Evolutionary conservation across 139 green algal species (phyloP).

Genomic region (Trebouxia sp.): DNA sequence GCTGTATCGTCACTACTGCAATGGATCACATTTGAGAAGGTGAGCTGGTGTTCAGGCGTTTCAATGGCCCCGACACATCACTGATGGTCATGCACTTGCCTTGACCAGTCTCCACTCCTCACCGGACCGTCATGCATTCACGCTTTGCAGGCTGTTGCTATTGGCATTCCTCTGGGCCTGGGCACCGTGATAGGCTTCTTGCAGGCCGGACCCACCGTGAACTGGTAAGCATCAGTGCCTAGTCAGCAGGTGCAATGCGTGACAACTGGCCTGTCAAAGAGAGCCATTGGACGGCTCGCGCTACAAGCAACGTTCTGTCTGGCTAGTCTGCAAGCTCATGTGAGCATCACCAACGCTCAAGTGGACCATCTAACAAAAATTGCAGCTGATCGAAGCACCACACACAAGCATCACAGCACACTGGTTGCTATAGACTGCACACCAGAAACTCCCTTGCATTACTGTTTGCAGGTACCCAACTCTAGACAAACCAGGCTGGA

Average conservation of each 20-base stretch:
- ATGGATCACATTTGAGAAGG: not conserved
- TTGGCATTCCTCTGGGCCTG: slow-evolving; percentile 27
- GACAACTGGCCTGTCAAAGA: too few relatives aligned
- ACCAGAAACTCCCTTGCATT: not conserved
- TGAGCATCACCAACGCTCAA: too few relatives aligned
- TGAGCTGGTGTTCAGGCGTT: too few relatives aligned
- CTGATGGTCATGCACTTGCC: not conserved
- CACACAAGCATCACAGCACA: not conserved
- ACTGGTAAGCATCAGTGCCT: slow-evolving; percentile 18
- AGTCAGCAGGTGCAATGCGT: not conserved
- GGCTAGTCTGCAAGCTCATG: too few relatives aligned
- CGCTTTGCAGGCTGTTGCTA: slow-evolving; percentile 22
- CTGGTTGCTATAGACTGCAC: not conserved
- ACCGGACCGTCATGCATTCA: not conserved
- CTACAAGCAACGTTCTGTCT: too few relatives aligned
- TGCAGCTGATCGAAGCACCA: too few relatives aligned
- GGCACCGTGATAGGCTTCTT: not conserved
- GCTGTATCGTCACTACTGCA: not conserved
- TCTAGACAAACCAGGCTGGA: slow-evolving; percentile 33
- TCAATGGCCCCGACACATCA: too few relatives aligned
- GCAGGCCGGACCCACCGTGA: slow-evolving; percentile 13
- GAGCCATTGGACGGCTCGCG: too few relatives aligned
- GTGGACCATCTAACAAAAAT: too few relatives aligned
- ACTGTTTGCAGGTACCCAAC: slow-evolving; percentile 29
- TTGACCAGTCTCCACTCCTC: not conserved